Evolutionary conservation across 768 basidiomycete species (phyloP).

Genomic region (Amyloporia xantha): DNA sequence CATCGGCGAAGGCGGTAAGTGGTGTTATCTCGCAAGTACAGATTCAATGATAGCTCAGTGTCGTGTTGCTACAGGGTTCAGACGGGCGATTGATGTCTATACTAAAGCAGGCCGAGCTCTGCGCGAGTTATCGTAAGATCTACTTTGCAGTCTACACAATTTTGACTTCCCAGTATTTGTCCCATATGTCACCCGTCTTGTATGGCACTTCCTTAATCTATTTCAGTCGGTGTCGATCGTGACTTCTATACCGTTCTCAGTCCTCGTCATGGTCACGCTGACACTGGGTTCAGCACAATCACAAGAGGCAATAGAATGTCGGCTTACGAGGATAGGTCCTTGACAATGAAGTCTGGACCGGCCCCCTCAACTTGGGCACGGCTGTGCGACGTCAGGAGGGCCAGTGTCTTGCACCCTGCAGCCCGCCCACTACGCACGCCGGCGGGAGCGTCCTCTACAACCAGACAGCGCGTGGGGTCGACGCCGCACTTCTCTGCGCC

Average conservation of each 20-base stretch:
- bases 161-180: background rate
- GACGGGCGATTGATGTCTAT: constrained; percentile 59
- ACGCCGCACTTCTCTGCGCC: constrained; percentile 71
- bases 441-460: constrained; percentile 88
- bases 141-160: background rate
- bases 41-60: background rate
- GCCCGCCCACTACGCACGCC: constrained; percentile 75
- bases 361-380: constrained; percentile 60
- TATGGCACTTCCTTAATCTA: background rate
- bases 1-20: constrained; percentile 60
- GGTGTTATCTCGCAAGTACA: too few species aligned
- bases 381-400: constrained; percentile 74
- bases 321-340: constrained; percentile 61
- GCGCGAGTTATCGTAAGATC: background rate
- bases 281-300: too few species aligned
- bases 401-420: constrained; percentile 82
- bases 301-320: too few species aligned
- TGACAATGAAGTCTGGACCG: constrained; percentile 60
- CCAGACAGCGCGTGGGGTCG: constrained; percentile 65
- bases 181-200: background rate
- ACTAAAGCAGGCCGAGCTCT: constrained; percentile 26
- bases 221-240: constrained; percentile 31
- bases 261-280: constrained; percentile 26
- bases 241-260: constrained; percentile 36
- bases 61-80: constrained; percentile 47